Conservation (phyloP, 177 flowering plant genomes). For the Vitis hybrid region DNA sequence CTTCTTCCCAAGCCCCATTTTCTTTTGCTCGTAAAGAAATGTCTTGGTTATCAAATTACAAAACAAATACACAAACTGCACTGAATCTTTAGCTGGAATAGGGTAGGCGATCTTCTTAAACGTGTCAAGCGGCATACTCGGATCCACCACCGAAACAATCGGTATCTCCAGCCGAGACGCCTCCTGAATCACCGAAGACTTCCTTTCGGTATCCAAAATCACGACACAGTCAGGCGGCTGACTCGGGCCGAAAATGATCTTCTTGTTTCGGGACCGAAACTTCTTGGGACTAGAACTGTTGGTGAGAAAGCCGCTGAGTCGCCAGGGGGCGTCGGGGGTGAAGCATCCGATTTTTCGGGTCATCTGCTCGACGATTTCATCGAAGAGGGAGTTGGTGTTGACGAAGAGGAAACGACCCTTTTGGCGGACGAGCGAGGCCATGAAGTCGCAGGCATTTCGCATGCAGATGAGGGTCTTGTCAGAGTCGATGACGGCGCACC, state of each 20-base stretch:
- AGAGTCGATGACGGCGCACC: constrained; percentile 50
- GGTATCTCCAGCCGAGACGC: constrained; percentile 55
- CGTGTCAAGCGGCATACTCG: constrained; percentile 44
- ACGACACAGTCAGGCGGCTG: constrained; percentile 60
- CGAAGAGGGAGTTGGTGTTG: constrained; percentile 55
- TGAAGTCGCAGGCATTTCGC: constrained; percentile 57
- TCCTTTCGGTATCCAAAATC: constrained; percentile 55
- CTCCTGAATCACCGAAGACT: constrained; percentile 48
- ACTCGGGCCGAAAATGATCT: constrained; percentile 39
- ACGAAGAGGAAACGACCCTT: constrained; percentile 51
- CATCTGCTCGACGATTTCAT: constrained; percentile 58
- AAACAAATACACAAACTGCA: constrained; percentile 64
- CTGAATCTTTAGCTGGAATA: constrained; percentile 62
- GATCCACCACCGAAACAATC: constrained; percentile 55
- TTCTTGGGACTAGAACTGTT: constrained; percentile 59
- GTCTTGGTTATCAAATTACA: constrained; percentile 75
- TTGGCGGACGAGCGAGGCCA: constrained; percentile 43
- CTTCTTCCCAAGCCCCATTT: constrained; percentile 2
- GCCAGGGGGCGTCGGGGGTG: constrained; percentile 40
- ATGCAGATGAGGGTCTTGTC: constrained; percentile 70
- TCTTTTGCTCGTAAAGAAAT: constrained; percentile 42
- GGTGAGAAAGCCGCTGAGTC: constrained; percentile 58
- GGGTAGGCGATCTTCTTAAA: constrained; percentile 57
- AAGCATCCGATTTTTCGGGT: constrained; percentile 30
- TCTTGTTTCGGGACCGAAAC: constrained; percentile 60